phyloP scores from a whole-genome alignment of 1,284 basidiomycete genomes.

The Leccinum subspadiceum region DNA sequence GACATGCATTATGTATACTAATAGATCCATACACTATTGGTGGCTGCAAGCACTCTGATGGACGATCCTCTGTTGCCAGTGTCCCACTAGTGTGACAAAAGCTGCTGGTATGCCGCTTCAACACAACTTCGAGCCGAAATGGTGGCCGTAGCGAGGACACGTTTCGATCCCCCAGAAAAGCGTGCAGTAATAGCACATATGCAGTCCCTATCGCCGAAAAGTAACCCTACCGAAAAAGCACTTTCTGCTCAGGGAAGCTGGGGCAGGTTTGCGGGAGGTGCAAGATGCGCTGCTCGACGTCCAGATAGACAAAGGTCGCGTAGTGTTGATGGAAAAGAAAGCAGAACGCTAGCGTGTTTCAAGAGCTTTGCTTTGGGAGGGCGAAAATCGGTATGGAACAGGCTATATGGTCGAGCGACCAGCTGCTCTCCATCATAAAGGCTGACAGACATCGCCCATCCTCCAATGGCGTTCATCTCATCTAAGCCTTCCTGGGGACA shows the following conservation, averaged over 20 bases:
- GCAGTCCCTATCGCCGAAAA: constrained; percentile 76
- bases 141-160: constrained; percentile 69
- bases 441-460: no score
- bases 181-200: constrained; percentile 72
- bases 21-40: no score
- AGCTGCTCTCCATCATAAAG: no score
- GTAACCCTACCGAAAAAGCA: constrained; percentile 73
- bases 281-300: constrained; percentile 55
- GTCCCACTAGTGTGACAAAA: no score
- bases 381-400: constrained; percentile 87
- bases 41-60: no score
- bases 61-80: no score
- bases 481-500: no score
- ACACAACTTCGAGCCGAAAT: constrained; percentile 53
- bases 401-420: constrained; percentile 65
- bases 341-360: constrained; percentile 59
- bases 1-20: no score
- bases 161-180: constrained; percentile 91
- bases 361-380: constrained; percentile 55
- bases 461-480: no score
- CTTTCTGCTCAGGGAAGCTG: constrained; percentile 79
- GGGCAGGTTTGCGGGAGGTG: constrained; percentile 54
- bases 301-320: constrained; percentile 52
- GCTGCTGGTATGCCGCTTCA: no score
- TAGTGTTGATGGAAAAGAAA: constrained; percentile 74